Evolutionary conservation across 192 early-diverging fungal genomes (phyloP).

Genomic region (Coemansia erecta): DNA sequence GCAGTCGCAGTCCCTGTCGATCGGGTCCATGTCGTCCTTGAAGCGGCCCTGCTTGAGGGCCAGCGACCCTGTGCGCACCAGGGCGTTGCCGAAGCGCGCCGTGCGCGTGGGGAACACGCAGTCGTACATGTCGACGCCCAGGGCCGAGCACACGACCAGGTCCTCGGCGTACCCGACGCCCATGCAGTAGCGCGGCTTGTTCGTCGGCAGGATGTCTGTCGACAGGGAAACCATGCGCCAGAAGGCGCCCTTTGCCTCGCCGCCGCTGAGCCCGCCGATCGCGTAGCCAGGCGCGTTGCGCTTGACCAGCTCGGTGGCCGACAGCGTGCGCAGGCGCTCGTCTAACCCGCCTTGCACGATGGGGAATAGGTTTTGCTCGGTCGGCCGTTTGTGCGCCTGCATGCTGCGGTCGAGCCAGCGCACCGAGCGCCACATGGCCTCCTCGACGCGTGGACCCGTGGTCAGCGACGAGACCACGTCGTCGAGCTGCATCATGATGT

Average conservation of each 20-base stretch:
- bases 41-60: constrained; percentile 62
- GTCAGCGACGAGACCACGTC: constrained; percentile 84
- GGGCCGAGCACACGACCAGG: constrained; percentile 78
- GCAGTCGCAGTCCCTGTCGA: constrained; percentile 77
- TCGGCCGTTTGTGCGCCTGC: constrained; percentile 66
- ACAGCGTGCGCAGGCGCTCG: constrained; percentile 63
- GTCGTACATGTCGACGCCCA: constrained; percentile 90
- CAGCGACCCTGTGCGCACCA: constrained; percentile 70
- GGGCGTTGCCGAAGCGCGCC: constrained; percentile 83
- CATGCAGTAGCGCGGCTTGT: constrained; percentile 91
- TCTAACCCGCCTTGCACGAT: constrained; percentile 88
- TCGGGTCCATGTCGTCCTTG: constrained; percentile 64
- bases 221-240: constrained; percentile 81
- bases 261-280: constrained; percentile 83
- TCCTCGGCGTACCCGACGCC: constrained; percentile 86
- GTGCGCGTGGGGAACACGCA: constrained; percentile 89
- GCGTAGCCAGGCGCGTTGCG: constrained; percentile 82
- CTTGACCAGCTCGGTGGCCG: constrained; percentile 76
- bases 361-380: constrained; percentile 80
- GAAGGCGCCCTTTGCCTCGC: constrained; percentile 82
- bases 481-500: constrained; percentile 92
- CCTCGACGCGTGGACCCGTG: constrained; percentile 78
- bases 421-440: constrained; percentile 86
- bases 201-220: constrained; percentile 75
- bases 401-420: constrained; percentile 87